A percentile compares a stretch with the other conserved stretches of the same genome.
phyloP scores from a whole-genome alignment of 1,139 yeast genomes.

The Yamadazyma atlantica region DNA sequence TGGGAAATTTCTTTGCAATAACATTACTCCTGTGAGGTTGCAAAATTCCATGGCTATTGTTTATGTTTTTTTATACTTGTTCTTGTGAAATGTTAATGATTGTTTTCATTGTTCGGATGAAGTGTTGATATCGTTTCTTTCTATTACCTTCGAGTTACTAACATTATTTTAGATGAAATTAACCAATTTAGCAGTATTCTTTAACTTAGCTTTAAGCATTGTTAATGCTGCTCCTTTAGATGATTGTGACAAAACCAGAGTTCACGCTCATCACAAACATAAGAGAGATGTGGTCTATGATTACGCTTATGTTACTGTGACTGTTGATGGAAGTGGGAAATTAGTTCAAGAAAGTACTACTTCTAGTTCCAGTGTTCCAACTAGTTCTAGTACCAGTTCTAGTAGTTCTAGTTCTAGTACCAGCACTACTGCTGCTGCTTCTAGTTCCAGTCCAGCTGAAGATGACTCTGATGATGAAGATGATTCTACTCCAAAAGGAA shows the following conservation, averaged over 20 bases:
- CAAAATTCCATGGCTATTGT: background rate
- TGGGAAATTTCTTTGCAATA: background rate
- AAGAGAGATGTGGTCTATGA: slow-evolving; percentile 80
- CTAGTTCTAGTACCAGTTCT: slow-evolving; percentile 15
- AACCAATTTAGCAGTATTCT: slow-evolving; percentile 10
- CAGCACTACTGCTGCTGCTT: slow-evolving; percentile 19
- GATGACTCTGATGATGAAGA: too few species aligned
- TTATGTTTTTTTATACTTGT: background rate
- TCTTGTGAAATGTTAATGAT: background rate
- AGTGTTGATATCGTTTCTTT: background rate
- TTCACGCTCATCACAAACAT: slow-evolving; percentile 46
- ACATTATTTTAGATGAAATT: slow-evolving; percentile 14
- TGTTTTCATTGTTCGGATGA: background rate
- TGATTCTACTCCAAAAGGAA: slow-evolving; percentile 51
- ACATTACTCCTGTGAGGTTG: background rate
- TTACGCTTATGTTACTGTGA: slow-evolving; percentile 74
- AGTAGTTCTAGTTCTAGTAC: slow-evolving; percentile 15
- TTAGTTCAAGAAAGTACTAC: slow-evolving; percentile 27
- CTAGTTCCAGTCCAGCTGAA: slow-evolving; percentile 6
- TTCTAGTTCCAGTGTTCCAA: slow-evolving; percentile 17
- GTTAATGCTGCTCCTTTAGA: slow-evolving; percentile 35
- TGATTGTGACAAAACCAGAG: slow-evolving; percentile 17
- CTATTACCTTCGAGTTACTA: slow-evolving; percentile 4
- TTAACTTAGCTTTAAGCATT: slow-evolving; percentile 19
- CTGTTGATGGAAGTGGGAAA: slow-evolving; percentile 67